Conservation (phyloP, 2,329 filamentous ascomycete genomes). For the Helicocarpus griseus region DNA sequence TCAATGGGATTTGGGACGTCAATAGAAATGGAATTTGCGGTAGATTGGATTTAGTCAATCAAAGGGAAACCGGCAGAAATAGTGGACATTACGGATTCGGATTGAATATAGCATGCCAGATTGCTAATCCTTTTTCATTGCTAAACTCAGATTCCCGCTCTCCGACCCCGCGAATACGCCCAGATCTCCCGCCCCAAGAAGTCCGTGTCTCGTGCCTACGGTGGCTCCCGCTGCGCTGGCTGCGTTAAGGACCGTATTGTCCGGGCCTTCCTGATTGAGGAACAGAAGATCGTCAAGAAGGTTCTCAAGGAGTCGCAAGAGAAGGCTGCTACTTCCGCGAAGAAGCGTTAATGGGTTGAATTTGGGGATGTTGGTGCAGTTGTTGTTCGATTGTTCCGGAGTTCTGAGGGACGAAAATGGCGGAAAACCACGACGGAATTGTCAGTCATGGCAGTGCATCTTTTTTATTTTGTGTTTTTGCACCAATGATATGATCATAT, state of each 20-base stretch:
- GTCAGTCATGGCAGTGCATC: slow-evolving; percentile 5
- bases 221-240: slow-evolving; percentile 95
- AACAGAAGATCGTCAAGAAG: slow-evolving; percentile 99
- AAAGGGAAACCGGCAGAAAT: too few relatives aligned
- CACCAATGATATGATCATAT: slow-evolving; percentile 1
- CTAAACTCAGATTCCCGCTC: slow-evolving; percentile 66
- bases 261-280: slow-evolving; percentile 97
- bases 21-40: background rate
- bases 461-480: background rate
- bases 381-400: slow-evolving; percentile 11
- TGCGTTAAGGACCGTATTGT: slow-evolving; percentile 98
- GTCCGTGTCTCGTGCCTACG: slow-evolving; percentile 97
- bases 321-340: slow-evolving; percentile 35
- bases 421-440: slow-evolving; percentile 6
- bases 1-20: background rate
- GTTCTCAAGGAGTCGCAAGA: slow-evolving; percentile 96
- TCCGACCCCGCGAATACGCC: slow-evolving; percentile 96
- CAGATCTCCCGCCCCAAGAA: slow-evolving; percentile 98
- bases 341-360: slow-evolving; percentile 32
- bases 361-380: slow-evolving; percentile 4
- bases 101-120: background rate
- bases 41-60: background rate
- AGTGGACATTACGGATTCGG: background rate
- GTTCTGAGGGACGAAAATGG: slow-evolving; percentile 8
- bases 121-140: background rate